phyloP scores from a whole-genome alignment of 805 yeast species.

The Yamadazyma kitorensis region DNA sequence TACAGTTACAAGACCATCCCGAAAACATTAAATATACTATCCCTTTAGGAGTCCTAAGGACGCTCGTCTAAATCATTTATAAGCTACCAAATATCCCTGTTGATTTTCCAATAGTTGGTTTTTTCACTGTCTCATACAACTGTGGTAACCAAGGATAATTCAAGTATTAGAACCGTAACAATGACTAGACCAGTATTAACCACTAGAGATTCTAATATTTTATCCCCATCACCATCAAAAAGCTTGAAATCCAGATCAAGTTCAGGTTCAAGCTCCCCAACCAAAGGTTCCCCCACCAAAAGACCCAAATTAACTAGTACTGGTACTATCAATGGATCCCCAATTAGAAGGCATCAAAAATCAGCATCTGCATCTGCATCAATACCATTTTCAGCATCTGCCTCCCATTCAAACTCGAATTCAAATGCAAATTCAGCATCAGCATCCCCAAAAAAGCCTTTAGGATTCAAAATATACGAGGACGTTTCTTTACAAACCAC shows the following conservation, averaged over 20 bases:
- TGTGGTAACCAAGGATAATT: too few species aligned
- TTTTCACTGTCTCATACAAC: too few species aligned
- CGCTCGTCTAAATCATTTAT: too few species aligned
- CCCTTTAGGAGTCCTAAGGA: too few species aligned
- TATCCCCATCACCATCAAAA: slow-evolving; percentile 7
- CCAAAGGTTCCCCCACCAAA: slow-evolving; percentile 12
- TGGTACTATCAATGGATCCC: neutral
- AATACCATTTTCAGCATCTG: slow-evolving; percentile 3
- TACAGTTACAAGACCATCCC: too few species aligned
- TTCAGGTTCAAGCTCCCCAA: slow-evolving; percentile 13
- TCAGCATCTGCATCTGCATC: slow-evolving; percentile 2
- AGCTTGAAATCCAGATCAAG: too few species aligned
- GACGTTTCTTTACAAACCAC: slow-evolving; percentile 2
- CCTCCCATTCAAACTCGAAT: slow-evolving; percentile 2
- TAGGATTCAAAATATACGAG: slow-evolving; percentile 6
- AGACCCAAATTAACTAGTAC: slow-evolving; percentile 7
- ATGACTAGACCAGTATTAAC: slow-evolving; percentile 11
- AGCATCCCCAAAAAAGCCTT: neutral
- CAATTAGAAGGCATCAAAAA: slow-evolving; percentile 5
- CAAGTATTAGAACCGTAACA: too few species aligned
- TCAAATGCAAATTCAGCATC: neutral
- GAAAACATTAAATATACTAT: too few species aligned
- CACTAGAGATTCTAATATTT: slow-evolving; percentile 11
- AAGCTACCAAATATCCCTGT: too few species aligned
- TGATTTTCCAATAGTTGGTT: too few species aligned